These are phyloP conservation scores for Aspergillus terreus DNA, from an alignment of 2,329 filamentous ascomycete genomes.

Conservation along the genomic window DNA sequence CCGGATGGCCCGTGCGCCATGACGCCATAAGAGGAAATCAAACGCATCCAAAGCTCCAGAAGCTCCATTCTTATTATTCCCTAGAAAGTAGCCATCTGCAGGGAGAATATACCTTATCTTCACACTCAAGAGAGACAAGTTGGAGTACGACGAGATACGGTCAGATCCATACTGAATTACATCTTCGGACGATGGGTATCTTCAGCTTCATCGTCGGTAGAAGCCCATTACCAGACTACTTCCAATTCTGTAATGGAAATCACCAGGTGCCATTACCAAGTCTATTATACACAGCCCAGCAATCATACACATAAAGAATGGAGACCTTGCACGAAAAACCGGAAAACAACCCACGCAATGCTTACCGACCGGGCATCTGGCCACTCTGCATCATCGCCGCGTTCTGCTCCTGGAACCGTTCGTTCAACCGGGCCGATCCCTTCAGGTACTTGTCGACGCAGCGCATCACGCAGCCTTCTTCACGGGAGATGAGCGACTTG, in stretches of 20 bases:
- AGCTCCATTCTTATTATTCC: too few relatives aligned
- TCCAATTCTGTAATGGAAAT: too few relatives aligned
- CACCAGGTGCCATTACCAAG: constrained; percentile 17
- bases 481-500: constrained; percentile 83
- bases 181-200: too few relatives aligned
- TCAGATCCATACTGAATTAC: too few relatives aligned
- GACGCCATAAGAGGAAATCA: neutral
- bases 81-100: too few relatives aligned
- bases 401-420: constrained; percentile 80
- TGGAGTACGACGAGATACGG: too few relatives aligned
- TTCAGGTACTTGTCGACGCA: constrained; percentile 98
- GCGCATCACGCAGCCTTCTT: constrained; percentile 87
- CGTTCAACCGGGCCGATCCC: constrained; percentile 80
- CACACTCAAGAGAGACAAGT: too few relatives aligned
- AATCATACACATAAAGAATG: neutral
- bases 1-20: constrained; percentile 11
- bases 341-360: constrained; percentile 6
- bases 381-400: constrained; percentile 63
- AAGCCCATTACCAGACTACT: too few relatives aligned
- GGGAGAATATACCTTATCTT: too few relatives aligned
- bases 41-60: neutral
- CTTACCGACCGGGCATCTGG: constrained; percentile 43
- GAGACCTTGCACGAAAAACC: constrained; percentile 1
- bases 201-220: too few relatives aligned
- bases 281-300: constrained; percentile 15